Evolutionary conservation across 1,284 basidiomycete genomes (phyloP), one percentile per base, ranked within the genome.

Genomic region (Cutaneotrichosporon sp.): DNA sequence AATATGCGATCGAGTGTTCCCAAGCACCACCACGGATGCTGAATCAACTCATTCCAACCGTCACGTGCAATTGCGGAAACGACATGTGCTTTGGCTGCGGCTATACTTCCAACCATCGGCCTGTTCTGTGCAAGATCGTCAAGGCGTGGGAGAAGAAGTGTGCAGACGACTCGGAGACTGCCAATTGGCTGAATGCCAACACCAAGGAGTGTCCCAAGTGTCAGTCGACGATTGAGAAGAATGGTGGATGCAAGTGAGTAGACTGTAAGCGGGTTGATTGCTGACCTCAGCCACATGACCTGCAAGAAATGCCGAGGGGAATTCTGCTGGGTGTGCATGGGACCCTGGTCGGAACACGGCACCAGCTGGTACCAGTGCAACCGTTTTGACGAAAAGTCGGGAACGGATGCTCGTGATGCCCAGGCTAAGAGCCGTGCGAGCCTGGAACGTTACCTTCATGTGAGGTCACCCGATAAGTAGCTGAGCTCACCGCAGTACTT

Each of bases 161-260:
- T 75, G 84, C 85, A 51, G 94, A 98, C 71, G 94, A 98, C 70
- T 91, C 88, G 61, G 96, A 98, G 79, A 98, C 94, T 17, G 90
- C 92, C 34, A 97, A 98, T 72, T 98, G 94, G 94, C 93, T 98
- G 77, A 90, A 89, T 80, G 97, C 92, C 62, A 97, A 98, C 72
- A 98, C 94, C 46, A 97, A 98, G 78, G 94, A 98, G 75, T 98
- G 94, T 71, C 82, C 85, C 41, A 86, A 90, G 70, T 98, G 94
- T 75, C 84, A 88, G 70, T 92, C 90, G 64, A 97, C 93, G 46
- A 97, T 98, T 61, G 93, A 98, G 81, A 97, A 98, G 86, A 97
- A 97, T 64, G 93, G 94, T n/a, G 93, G 94, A 5, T 97, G 94
- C 89, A 94, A 96, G 90, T 92, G 71, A 68, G 88, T 84, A 8